Conservation (phyloP, 306 rosid genomes). For the Ammopiptanthus mongolicus region DNA sequence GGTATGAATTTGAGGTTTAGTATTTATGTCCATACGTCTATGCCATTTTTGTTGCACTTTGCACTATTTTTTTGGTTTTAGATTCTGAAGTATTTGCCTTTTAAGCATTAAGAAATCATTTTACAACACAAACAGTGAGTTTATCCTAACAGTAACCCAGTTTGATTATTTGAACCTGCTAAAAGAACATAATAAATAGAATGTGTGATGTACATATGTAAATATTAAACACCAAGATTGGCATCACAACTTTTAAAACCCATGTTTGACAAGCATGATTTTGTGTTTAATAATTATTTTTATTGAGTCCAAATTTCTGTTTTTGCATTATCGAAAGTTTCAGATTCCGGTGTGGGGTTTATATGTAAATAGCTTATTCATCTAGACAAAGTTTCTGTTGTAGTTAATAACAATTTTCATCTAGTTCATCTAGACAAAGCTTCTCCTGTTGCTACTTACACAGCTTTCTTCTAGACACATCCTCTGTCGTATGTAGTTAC, state of each 20-base stretch:
- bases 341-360: no score
- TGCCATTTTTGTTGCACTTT: neutral
- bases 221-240: no score
- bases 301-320: neutral
- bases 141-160: no score
- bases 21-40: neutral
- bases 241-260: no score
- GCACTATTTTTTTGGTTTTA: neutral
- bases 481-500: neutral
- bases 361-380: neutral
- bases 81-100: neutral
- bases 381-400: no score
- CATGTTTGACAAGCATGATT: neutral
- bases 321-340: neutral
- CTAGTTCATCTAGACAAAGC: neutral
- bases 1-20: constrained; percentile 37
- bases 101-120: neutral
- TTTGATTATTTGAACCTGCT: no score
- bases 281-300: neutral
- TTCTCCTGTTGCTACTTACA: neutral
- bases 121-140: neutral
- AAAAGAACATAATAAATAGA: no score
- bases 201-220: no score
- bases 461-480: neutral
- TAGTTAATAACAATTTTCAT: neutral